phyloP scores from a whole-genome alignment of 2,329 filamentous ascomycete species.

The Neonectria coccinea region DNA sequence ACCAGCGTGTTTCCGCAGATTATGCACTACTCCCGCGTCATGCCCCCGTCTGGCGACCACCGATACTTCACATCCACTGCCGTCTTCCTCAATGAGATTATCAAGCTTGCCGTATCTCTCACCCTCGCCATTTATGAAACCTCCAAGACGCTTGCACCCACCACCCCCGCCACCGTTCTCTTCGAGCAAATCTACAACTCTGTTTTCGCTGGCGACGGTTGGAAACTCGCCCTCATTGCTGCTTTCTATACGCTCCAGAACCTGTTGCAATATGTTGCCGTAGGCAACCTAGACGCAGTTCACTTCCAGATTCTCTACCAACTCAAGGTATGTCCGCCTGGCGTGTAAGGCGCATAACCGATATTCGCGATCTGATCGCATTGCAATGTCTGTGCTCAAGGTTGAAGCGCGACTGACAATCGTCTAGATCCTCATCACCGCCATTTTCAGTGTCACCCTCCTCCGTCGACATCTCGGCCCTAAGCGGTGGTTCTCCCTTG shows the following conservation, averaged over 20 bases:
- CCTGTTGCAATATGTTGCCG: constrained; percentile 90
- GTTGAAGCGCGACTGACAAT: constrained; percentile 12
- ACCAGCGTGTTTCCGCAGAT: constrained; percentile 64
- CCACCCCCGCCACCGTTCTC: constrained; percentile 82
- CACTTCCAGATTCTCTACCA: constrained; percentile 96
- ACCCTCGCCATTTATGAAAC: constrained; percentile 91
- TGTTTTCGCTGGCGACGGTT: constrained; percentile 90
- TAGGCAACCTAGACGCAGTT: constrained; percentile 90
- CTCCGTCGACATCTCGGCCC: constrained; percentile 76
- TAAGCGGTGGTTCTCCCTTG: constrained; percentile 83
- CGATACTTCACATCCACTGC: constrained; percentile 95
- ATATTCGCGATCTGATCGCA: background rate
- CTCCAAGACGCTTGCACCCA: constrained; percentile 79
- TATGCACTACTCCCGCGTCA: constrained; percentile 94
- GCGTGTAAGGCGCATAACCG: background rate
- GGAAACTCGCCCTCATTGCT: constrained; percentile 93
- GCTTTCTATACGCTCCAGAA: constrained; percentile 92
- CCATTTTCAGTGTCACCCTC: constrained; percentile 85
- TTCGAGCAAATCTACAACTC: constrained; percentile 83
- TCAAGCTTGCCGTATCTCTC: constrained; percentile 88
- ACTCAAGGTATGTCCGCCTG: constrained; percentile 72
- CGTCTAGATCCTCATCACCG: constrained; percentile 81
- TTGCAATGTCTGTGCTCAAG: background rate
- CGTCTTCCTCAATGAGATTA: constrained; percentile 91
- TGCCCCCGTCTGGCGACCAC: constrained; percentile 85